Evolutionary conservation across 352 stramenopile genomes (phyloP), one percentile per base, ranked within the genome.

Genomic region (Globisporangium viniferum): DNA sequence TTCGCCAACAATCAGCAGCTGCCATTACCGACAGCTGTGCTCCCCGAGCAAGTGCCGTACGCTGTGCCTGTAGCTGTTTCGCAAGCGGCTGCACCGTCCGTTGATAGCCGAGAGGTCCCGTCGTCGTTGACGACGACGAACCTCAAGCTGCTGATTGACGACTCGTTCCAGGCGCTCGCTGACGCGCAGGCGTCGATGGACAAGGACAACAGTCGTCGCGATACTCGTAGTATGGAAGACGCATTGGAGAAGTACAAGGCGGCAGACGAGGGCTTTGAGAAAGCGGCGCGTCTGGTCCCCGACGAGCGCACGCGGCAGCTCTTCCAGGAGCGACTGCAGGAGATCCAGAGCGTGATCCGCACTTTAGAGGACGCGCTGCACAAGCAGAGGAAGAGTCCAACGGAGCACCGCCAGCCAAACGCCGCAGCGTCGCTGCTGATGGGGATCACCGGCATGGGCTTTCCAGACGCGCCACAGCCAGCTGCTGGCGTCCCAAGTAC

Each of bases 261-360:
- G 6, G 78, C 80, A 2, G 78, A 77, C 41, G 62, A 58, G 0
- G 70, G 71, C 0, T 86, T 88, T 60, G 68, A 62, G n/a, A 36
- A 69, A 18, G 78, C 77, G 8, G 73, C 73, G 59, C 51, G 64
- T n/a, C 61, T 78, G 22, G 62, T 88, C 14, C 36, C 68, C 1
- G 80, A 88, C 36, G 73, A 77, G 27, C 80, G 78, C 39, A 80
- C 78, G 36, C 75, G 63, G 18, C 48, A 76, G 29, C 69, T 88
- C 3, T 53, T 88, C 51, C 68, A 58, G 10, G 59, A 55, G 10
- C 69, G 73, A n/a, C 73, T 70, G 24, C 39, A 54, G 48, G 76
- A 85, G 53, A 65, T 85, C 33, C 75, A 82, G 62, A 61, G 36
- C 3, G 71, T 80, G 10, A 77, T 88, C 10, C 48, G 48, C 12